Evolutionary conservation across 345 rosid species (phyloP).

Genomic region (Alliaria petiolata): DNA sequence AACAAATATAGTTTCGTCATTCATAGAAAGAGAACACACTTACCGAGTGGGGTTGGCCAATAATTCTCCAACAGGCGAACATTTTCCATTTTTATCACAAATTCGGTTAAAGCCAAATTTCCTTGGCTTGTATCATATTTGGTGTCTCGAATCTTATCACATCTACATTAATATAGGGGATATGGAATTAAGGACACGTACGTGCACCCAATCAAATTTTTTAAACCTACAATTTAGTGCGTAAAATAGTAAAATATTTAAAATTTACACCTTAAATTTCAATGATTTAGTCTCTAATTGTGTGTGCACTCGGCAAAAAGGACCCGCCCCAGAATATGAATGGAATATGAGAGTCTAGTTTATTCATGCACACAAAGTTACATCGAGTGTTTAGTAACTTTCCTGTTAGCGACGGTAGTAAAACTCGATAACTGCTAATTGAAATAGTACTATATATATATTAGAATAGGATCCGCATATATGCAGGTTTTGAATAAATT

Average conservation of each 20-base stretch:
- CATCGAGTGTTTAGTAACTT: background rate
- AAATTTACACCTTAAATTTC: too few species aligned
- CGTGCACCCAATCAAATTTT: too few species aligned
- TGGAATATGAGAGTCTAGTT: background rate
- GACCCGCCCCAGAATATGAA: too few species aligned
- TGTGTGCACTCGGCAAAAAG: too few species aligned
- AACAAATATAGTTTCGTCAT: background rate
- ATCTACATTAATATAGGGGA: too few species aligned
- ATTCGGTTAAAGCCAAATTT: slow-evolving; percentile 1
- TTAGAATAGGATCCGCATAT: too few species aligned
- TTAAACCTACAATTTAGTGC: too few species aligned
- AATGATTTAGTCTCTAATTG: too few species aligned
- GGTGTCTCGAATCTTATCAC: slow-evolving; percentile 5
- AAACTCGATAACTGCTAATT: background rate
- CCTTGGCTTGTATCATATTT: slow-evolving; percentile 10
- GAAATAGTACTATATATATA: too few species aligned
- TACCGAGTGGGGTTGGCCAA: background rate
- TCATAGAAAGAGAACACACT: background rate
- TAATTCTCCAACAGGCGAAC: background rate
- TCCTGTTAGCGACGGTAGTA: background rate
- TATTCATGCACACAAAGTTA: background rate
- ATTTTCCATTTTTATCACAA: slow-evolving; percentile 5
- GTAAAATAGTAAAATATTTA: too few species aligned
- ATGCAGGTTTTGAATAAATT: too few species aligned
- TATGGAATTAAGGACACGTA: too few species aligned